Evolutionary conservation across 129 eudicot genomes (phyloP), one percentile per base, ranked within the genome.

Genomic region (Calendula officinalis): DNA sequence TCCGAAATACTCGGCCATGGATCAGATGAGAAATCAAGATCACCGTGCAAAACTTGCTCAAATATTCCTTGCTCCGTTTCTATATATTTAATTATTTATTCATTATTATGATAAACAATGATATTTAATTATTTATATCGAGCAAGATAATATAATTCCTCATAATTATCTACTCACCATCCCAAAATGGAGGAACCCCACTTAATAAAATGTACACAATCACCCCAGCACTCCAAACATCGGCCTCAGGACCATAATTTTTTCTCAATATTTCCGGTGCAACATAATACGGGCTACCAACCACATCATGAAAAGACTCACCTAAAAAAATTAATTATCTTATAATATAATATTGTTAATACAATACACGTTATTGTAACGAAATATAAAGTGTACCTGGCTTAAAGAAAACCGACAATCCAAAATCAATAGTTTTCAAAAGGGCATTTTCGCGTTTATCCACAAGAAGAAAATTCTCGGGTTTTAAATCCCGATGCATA

Each of bases 101-200:
- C n/a, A n/a, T n/a, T n/a, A 22, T 22, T 22, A 22, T 22, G 30
- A 22, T 22, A 22, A 22, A 22, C 30, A 2, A 22, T 22, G 2
- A 22, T 22, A 22, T 22, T 22, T 22, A 22, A 2, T 22, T 22
- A 22, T 2, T 22, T 22, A 22, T 22, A 22, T 22, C 30, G 2
- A 0, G 30, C 30, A 22, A 22, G 30, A 22, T 22, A 22, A 37
- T 8, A 16, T 9, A 37, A 7, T 6, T 45, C 11, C 33, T 55
- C 35, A 6, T 16, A 50, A 38, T 5, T 40, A 66, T 32, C 51
- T 11, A 44, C 84, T 88, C 71, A 80, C 96, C 92, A 3, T 78
- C 91, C 91, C 91, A 84, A 60, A 88, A 88, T 7, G 96, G 92
- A 61, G 95, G 90, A 42, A 81, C 86, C 12, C 95, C 95, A 27